Base-by-base conservation (phyloP, 2,329 filamentous ascomycete genomes). In the Hymenotorrendiella dingleyae region DNA sequence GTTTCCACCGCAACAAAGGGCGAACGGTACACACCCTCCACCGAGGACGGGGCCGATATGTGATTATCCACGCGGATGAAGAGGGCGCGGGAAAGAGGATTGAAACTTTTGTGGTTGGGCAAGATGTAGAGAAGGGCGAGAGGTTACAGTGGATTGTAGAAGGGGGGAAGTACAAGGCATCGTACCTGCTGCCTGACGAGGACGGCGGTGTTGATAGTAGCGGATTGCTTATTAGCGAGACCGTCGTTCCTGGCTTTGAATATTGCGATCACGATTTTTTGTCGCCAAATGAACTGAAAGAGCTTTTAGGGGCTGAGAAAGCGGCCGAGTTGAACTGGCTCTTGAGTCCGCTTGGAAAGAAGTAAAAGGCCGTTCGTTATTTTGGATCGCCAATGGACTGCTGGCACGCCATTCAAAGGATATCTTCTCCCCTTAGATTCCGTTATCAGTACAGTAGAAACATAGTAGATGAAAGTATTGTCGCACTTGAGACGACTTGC, bases 251-350 rank as follows among this genome's bases (percentile, higher is more conserved):
- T 0, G 82, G 81, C 0, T 85, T 85, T 54, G 80, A 84, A 55
- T 83, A 69, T 52, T 68, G 67, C 44, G 80, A 85, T 59, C 79
- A 85, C 59, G 78, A 84, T 56, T 86, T 86, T 53, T 66, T 86
- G 53, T 69, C 66, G 4, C 59, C 58, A 11, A 67, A 73, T 35
- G 65, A 65, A 10, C 65, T 84, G 50, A 57, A 62, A 29, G 62
- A 70, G n/a, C 50, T 84, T 22, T 60, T 85, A 1, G 69, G 70
- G 0, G 55, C 68, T 17, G 68, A 75, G 21, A 67, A 73, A 52
- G 68, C 67, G 1, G 56, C 64, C 46, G 67, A 74, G 54, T 54
- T 84, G 54, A 56, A 56, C 2, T 73, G 68, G 69, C 58, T 71
- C 6, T 58, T 72, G 12, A 67, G 62, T 45, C 60, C 55, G 6